Evolutionary conservation across 2,329 filamentous ascomycete genomes (phyloP), one percentile per base, ranked within the genome.

Genomic region (Botrytis fabae): DNA sequence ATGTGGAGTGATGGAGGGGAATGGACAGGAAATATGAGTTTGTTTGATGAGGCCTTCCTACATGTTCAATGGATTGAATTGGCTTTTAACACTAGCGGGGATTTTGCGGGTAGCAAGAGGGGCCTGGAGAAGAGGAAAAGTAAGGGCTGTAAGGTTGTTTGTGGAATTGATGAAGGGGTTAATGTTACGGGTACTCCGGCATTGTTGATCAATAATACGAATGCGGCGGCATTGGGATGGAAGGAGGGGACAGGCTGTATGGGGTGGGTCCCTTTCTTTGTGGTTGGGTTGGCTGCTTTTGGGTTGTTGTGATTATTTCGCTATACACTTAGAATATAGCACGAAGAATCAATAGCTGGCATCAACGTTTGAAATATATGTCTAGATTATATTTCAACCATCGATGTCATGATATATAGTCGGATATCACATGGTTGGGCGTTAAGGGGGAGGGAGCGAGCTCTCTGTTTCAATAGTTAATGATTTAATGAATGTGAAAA

Each of bases 31-130:
- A 78, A 79, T 51, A 80, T 80, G 79, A 74, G 61, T 32, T 16
- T 73, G 16, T 75, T 62, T 59, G 78, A 79, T 32, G 73, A 78
- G 51, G 79, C 80, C 1, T 78, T 76, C 54, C 61, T 81, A 62
- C 78, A 80, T 69, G 73, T 81, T 48, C 80, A 81, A 65, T 81
- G 77, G 77, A 79, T 81, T n/a, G 78, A 81, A 64, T 40, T 80
- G 10, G 79, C 73, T 0, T 81, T 75, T 66, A 81, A 81, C 72
- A 79, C 77, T 3, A 78, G 75, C 69, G 78, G 78, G 2, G 63
- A 74, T 1, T 76, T 75, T 69, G 74, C 38, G 10, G 74, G 74
- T 7, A 54, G n/a, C 6, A 74, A 74, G 64, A 75, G 69, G 22
- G 44, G 35, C 6, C 9, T 69, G 35, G 46, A 25, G 73, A 78